Conservation (phyloP, 2,329 filamentous ascomycete species). For the Aspergillus brunneoviolaceus region DNA sequence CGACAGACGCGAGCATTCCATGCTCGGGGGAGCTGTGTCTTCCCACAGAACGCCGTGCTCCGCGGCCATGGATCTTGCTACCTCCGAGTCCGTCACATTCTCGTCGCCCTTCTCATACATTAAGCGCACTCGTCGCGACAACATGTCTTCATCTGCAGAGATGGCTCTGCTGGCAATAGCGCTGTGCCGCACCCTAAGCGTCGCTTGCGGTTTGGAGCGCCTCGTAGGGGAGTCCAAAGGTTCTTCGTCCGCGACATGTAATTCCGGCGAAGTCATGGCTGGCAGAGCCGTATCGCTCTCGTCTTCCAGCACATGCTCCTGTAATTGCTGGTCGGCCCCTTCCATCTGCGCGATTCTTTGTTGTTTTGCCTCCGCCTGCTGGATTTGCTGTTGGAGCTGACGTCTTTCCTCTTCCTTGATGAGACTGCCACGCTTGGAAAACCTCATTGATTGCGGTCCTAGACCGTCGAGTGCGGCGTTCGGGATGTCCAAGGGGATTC, state of each 20-base stretch:
- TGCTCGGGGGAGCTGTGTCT: conserved; percentile 31
- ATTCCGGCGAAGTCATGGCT: conserved; percentile 14
- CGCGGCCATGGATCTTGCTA: conserved; percentile 37
- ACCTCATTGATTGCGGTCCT: conserved; percentile 53
- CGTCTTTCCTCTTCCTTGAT: conserved; percentile 50
- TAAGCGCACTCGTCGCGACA: conserved; percentile 61
- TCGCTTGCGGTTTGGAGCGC: conserved; percentile 34
- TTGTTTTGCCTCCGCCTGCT: conserved; percentile 18
- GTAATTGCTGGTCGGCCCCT: conserved; percentile 12
- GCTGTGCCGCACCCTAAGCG: conserved; percentile 38
- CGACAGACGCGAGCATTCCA: conserved; percentile 29
- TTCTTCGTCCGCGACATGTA: conserved; percentile 19
- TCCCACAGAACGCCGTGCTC: conserved; percentile 45
- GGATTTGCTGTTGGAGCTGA: conserved; percentile 32
- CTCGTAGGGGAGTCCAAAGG: conserved; percentile 26
- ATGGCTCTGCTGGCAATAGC: conserved; percentile 50
- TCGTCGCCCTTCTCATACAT: conserved; percentile 66
- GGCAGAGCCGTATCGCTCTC: conserved; percentile 5
- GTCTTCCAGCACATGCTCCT: not conserved
- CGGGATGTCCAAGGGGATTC: conserved; percentile 57
- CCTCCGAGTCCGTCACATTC: conserved; percentile 46
- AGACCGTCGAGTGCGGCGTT: conserved; percentile 55
- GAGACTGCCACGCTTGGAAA: conserved; percentile 62
- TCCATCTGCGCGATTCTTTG: conserved; percentile 8
- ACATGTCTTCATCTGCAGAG: conserved; percentile 63